phyloP scores from a whole-genome alignment of 2,329 filamentous ascomycete genomes.

The Phialemoniopsis sp. region DNA sequence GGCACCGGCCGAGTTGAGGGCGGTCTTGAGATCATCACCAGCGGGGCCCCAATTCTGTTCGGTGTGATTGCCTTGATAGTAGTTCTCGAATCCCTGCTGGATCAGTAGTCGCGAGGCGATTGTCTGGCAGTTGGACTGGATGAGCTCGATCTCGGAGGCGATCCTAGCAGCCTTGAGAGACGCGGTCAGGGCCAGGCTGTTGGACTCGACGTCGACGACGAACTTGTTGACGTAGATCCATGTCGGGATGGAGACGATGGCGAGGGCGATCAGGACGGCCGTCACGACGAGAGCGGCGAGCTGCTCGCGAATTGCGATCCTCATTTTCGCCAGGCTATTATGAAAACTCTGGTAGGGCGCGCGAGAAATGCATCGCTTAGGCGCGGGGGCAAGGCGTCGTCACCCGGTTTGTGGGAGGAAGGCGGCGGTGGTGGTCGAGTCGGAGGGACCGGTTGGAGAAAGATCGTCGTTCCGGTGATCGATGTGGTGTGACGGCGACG shows the following conservation, averaged over 20 bases:
- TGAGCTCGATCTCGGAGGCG: conserved; percentile 71
- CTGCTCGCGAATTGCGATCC: conserved; percentile 85
- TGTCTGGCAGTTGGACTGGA: conserved; percentile 70
- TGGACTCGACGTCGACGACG: conserved; percentile 46
- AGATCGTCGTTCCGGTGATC: too few species aligned
- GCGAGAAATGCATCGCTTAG: conserved; percentile 20
- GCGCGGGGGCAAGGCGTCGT: conserved; percentile 5
- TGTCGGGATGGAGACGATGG: conserved; percentile 76
- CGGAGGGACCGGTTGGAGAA: too few species aligned
- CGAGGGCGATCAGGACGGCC: conserved; percentile 69
- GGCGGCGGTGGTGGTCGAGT: neutral
- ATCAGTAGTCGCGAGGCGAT: conserved; percentile 65
- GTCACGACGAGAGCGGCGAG: conserved; percentile 75
- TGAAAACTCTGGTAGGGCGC: conserved; percentile 9
- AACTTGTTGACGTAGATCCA: conserved; percentile 55
- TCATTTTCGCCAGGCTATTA: conserved; percentile 53
- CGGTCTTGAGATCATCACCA: conserved; percentile 63
- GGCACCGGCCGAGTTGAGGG: conserved; percentile 57
- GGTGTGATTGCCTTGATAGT: conserved; percentile 52
- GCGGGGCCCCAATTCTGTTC: conserved; percentile 58
- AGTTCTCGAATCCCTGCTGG: conserved; percentile 46
- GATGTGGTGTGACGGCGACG: too few species aligned
- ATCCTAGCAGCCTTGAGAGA: conserved; percentile 84
- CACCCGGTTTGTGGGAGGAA: neutral
- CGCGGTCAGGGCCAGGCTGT: conserved; percentile 71